Evolutionary conservation across 495 filamentous ascomycete genomes (phyloP), one percentile per base, ranked within the genome.

Genomic region (Penicillium bovifimosum): DNA sequence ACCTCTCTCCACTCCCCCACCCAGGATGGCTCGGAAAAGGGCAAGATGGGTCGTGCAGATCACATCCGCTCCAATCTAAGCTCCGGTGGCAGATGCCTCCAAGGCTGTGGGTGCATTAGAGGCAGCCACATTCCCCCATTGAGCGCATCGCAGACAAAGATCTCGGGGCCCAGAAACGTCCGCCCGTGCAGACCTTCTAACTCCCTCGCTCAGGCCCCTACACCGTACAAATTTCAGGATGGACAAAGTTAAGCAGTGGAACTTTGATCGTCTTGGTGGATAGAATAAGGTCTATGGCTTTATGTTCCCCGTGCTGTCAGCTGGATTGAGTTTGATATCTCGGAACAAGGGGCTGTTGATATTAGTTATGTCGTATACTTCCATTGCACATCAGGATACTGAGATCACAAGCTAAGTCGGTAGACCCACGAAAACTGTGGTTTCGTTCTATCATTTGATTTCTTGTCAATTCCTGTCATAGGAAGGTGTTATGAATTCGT

Each of bases 11-110:
- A 24, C 20, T 24, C 20, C 20, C 20, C 42, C 42, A 29, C 45
- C 40, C 14, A 34, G 45, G 46, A 58, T 54, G 54, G 58, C 33
- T 57, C 54, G 58, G 58, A 24, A 24, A 24, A 24, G 41, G 40
- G 34, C 40, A 32, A n/a, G 27, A 50, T 40, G 53, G 52, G 28
- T 39, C 20, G 18, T 52, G 54, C 50, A 53, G 58, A 58, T 54
- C 51, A 26, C 33, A 42, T 27, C 9, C 27, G 33, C 14, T 9
- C 11, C 18, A 24, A 2, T 24, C 20, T 4, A 24, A 24, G 2
- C 20, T 24, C 4, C 20, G 20, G 39, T 47, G 17, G 41, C 13
- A 9, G 9, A 26, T 45, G 9, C 26, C 11, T 39, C 34, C 28
- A 9, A 33, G 11, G 27, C 9, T 45, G 27, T n/a, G n/a, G n/a